Base-by-base conservation (phyloP, 495 filamentous ascomycete genomes). In the Podospora conica region DNA sequence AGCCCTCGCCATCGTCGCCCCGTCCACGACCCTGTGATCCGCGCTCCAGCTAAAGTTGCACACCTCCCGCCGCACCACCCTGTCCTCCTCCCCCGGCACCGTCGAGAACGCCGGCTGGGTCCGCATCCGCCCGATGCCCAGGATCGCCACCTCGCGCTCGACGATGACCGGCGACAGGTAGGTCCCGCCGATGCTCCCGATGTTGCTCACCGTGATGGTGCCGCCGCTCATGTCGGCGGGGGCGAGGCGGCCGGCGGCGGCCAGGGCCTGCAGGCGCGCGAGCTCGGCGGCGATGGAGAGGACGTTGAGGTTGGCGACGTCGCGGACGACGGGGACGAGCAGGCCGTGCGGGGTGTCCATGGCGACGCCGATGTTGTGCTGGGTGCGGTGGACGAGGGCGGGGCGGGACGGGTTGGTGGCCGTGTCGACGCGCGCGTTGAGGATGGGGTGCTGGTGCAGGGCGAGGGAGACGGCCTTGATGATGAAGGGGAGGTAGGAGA, bases 1-100 rank as follows among this genome's bases (percentile, higher is more conserved):
- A 79, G 93, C 93, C 55, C 92, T 80, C 9, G 96, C 96, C 86
- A 96, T 90, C 27, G 90, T 96, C 29, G 93, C 95, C 6, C 96
- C 96, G 79, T 99, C 96, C 56, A 98, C 86, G 60, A 98, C 88
- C 6, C 96, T 81, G 79, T 99, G 96, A 77, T 99, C 96, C 21
- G 94, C 96, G 73, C 92, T 94, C 93, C 93, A 99, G 73, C 92
- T 96, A 69, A 98, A 94, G 74, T 95, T 91, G 69, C 87, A 86
- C 29, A 91, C 80, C 65, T 90, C 84, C 75, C 84, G 86, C 71
- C 77, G 82, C 23, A 91, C 79, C 21, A 93, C 74, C 55, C 73
- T 71, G 55, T 83, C 84, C 66, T 83, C 78, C 56, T 77, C 77
- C n/a, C 77, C 80, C 8, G 79, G 69, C 28, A 66, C 65, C 24